phyloP scores from a whole-genome alignment of 768 basidiomycete species.

The Candolleomyces efflorescens region DNA sequence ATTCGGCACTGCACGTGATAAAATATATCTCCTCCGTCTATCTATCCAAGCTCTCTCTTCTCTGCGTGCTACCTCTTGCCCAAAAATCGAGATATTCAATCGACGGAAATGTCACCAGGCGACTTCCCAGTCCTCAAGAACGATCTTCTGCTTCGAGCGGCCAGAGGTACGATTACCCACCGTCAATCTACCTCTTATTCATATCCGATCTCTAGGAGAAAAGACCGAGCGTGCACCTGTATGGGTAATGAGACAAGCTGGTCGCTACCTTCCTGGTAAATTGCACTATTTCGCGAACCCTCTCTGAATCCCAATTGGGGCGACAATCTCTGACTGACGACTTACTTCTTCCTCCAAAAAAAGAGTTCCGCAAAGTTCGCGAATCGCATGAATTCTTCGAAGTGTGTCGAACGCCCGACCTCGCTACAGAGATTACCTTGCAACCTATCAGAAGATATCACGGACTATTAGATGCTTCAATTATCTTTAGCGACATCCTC shows the following conservation, averaged over 20 bases:
- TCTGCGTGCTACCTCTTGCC: too few species aligned
- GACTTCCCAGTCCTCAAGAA: constrained; percentile 77
- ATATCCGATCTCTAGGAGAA: constrained; percentile 50
- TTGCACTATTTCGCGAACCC: constrained; percentile 4
- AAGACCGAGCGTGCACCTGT: constrained; percentile 90
- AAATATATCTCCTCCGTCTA: background rate
- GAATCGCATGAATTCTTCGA: constrained; percentile 91
- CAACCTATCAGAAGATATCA: constrained; percentile 90
- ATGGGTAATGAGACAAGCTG: constrained; percentile 98
- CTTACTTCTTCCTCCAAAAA: background rate
- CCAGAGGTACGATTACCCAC: constrained; percentile 49
- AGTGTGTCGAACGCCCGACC: constrained; percentile 85
- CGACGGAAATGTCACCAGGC: constrained; percentile 26
- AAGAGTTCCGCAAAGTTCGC: constrained; percentile 89
- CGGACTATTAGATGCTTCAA: constrained; percentile 88
- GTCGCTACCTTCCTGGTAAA: constrained; percentile 88
- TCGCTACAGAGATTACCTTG: constrained; percentile 86
- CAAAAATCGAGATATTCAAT: background rate
- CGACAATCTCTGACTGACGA: background rate
- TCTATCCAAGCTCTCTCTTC: background rate
- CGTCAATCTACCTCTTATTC: constrained; percentile 1
- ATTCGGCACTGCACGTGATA: background rate
- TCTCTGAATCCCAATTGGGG: background rate
- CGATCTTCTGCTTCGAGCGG: constrained; percentile 86
- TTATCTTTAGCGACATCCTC: constrained; percentile 98